These are phyloP conservation scores for Aspergillus sp. DNA, from an alignment of 2,329 filamentous ascomycete genomes.

Conservation along the genomic window DNA sequence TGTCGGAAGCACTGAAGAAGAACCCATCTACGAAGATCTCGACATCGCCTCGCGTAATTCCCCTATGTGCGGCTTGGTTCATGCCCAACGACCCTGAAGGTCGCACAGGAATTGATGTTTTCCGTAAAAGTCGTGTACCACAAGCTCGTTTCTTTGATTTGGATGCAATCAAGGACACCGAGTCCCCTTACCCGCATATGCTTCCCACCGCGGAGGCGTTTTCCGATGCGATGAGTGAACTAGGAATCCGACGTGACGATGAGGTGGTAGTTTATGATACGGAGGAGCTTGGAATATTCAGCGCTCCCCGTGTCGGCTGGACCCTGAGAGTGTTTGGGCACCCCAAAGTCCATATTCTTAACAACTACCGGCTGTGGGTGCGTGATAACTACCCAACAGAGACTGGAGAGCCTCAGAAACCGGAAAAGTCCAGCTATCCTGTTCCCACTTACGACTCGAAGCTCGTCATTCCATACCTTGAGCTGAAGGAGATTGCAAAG, in stretches of 20 bases:
- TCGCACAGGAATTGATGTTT: conserved; percentile 76
- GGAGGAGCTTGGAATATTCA: conserved; percentile 89
- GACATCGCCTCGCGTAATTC: conserved; percentile 78
- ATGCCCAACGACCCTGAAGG: conserved; percentile 79
- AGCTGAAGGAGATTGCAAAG: conserved; percentile 73
- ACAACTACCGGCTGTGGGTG: conserved; percentile 96
- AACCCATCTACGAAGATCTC: conserved; percentile 78
- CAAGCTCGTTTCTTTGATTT: conserved; percentile 94
- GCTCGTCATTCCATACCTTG: conserved; percentile 77
- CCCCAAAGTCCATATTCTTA: conserved; percentile 79
- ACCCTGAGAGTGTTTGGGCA: conserved; percentile 90
- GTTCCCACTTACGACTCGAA: conserved; percentile 58
- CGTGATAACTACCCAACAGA: conserved; percentile 79
- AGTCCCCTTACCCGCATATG: conserved; percentile 95
- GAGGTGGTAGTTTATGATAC: conserved; percentile 92
- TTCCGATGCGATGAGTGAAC: conserved; percentile 79
- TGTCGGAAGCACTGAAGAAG: conserved; percentile 76
- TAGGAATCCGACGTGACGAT: conserved; percentile 86
- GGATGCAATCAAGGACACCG: conserved; percentile 83
- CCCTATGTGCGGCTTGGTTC: conserved; percentile 93
- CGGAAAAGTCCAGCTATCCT: conserved; percentile 47
- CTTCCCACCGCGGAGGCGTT: conserved; percentile 79
- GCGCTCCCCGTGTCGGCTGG: conserved; percentile 90
- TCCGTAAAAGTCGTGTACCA: conserved; percentile 79
- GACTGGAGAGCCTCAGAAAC: conserved; percentile 56